phyloP scores from a whole-genome alignment of 768 basidiomycete genomes.

The Amanita fuliginea region DNA sequence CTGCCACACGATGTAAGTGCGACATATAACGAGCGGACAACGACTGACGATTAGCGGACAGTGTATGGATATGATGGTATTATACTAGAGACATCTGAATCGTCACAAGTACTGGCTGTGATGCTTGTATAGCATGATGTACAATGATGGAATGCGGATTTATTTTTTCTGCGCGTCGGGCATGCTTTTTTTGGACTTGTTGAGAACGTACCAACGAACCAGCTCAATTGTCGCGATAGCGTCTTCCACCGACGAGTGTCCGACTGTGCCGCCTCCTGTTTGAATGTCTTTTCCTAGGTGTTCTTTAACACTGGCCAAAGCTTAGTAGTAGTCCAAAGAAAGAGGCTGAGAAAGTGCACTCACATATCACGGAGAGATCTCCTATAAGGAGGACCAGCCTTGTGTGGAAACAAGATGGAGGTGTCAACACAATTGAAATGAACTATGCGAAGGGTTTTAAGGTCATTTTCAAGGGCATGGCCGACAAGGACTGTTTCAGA shows the following conservation, averaged over 20 bases:
- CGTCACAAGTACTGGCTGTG: slow-evolving; percentile 67
- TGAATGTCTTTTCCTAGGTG: slow-evolving; percentile 78
- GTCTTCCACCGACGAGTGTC: slow-evolving; percentile 90
- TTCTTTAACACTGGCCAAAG: slow-evolving; percentile 59
- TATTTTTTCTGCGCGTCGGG: not conserved
- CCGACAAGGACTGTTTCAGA: slow-evolving; percentile 82
- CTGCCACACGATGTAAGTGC: slow-evolving; percentile 53
- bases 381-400: slow-evolving; percentile 60
- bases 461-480: slow-evolving; percentile 87
- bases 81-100: slow-evolving; percentile 68
- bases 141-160: not conserved
- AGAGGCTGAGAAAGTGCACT: slow-evolving; percentile 12
- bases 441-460: slow-evolving; percentile 81
- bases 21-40: not conserved
- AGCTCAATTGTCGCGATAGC: slow-evolving; percentile 82
- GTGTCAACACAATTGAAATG: slow-evolving; percentile 87
- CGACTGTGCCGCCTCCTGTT: slow-evolving; percentile 56
- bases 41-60: slow-evolving; percentile 11
- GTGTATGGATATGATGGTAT: slow-evolving; percentile 77
- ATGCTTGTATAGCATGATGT: slow-evolving; percentile 41
- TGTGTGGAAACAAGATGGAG: slow-evolving; percentile 76
- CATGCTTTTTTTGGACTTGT: slow-evolving; percentile 31
- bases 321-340: slow-evolving; percentile 5
- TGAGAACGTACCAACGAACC: slow-evolving; percentile 71
- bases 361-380: slow-evolving; percentile 78